phyloP scores from a whole-genome alignment of 352 stramenopile genomes.

The Globisporangium spinosum region DNA sequence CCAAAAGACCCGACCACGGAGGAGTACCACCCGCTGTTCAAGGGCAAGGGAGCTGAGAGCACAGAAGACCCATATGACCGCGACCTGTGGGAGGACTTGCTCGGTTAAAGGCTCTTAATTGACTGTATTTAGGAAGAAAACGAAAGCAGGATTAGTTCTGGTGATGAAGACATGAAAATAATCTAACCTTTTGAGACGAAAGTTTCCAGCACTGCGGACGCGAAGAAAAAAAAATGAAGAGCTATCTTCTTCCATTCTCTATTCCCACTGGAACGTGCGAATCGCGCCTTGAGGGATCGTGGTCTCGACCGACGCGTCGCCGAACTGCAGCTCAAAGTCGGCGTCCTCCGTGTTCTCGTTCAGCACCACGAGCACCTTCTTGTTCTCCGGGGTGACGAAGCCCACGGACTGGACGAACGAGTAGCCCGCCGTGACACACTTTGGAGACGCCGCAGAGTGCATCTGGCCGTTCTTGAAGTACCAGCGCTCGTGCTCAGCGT shows the following conservation, averaged over 20 bases:
- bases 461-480: constrained; percentile 54
- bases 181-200: constrained; percentile 3
- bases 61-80: constrained; percentile 51
- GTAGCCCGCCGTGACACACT: constrained; percentile 81
- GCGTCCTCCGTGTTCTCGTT: constrained; percentile 83
- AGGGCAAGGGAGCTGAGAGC: constrained; percentile 11
- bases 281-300: constrained; percentile 58
- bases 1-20: constrained; percentile 21
- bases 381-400: constrained; percentile 71
- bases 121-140: constrained; percentile 13
- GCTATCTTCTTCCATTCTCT: neutral
- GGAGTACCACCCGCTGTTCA: constrained; percentile 47
- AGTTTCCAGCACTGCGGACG: neutral
- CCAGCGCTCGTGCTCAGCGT: constrained; percentile 52
- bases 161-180: constrained; percentile 3
- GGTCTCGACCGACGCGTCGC: constrained; percentile 39
- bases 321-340: constrained; percentile 55
- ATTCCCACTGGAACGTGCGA: constrained; percentile 68
- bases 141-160: neutral
- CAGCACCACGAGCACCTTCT: constrained; percentile 76
- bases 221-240: neutral
- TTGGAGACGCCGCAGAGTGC: constrained; percentile 36
- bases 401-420: constrained; percentile 62
- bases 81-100: constrained; percentile 66
- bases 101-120: constrained; percentile 25